A percentile compares a stretch with the other conserved stretches of the same genome.
phyloP scores from a whole-genome alignment of 352 stramenopile genomes.

The Hyaloperonospora arabidopsidis region DNA sequence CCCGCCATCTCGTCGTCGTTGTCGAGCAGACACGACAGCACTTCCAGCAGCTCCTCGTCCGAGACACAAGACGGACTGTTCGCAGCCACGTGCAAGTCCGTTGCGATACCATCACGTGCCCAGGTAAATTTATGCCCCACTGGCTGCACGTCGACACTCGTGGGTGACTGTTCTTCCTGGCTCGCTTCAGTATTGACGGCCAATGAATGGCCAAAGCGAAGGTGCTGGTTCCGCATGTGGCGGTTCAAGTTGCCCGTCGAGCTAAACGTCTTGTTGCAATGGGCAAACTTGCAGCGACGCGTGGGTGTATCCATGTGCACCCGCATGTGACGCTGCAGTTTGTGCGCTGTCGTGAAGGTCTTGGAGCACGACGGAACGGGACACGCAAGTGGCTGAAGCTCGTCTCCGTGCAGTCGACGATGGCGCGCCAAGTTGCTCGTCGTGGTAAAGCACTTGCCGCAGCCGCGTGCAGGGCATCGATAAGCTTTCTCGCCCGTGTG shows the following conservation, averaged over 20 bases:
- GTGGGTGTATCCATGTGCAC: conserved; percentile 30
- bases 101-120: conserved; percentile 4
- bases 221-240: conserved; percentile 49
- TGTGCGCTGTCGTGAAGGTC: conserved; percentile 36
- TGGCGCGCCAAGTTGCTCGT: conserved; percentile 43
- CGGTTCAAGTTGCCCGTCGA: conserved; percentile 55
- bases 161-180: conserved; percentile 15
- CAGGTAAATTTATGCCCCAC: conserved; percentile 1
- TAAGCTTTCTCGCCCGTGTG: conserved; percentile 47
- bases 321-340: conserved; percentile 47
- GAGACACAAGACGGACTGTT: conserved; percentile 11
- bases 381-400: conserved; percentile 25
- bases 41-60: conserved; percentile 30
- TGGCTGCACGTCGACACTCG: conserved; percentile 16
- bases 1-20: conserved; percentile 7
- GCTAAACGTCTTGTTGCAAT: conserved; percentile 59
- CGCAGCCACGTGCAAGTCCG: conserved; percentile 5
- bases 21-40: conserved; percentile 33
- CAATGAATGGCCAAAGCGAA: conserved; percentile 22
- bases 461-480: conserved; percentile 29
- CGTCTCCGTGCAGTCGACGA: conserved; percentile 31
- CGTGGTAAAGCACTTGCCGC: conserved; percentile 45
- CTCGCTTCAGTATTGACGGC: conserved; percentile 2
- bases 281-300: conserved; percentile 32
- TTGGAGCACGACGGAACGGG: conserved; percentile 20